Base-by-base conservation (phyloP, 305 asterid species). In the Coffea humblotiana region DNA sequence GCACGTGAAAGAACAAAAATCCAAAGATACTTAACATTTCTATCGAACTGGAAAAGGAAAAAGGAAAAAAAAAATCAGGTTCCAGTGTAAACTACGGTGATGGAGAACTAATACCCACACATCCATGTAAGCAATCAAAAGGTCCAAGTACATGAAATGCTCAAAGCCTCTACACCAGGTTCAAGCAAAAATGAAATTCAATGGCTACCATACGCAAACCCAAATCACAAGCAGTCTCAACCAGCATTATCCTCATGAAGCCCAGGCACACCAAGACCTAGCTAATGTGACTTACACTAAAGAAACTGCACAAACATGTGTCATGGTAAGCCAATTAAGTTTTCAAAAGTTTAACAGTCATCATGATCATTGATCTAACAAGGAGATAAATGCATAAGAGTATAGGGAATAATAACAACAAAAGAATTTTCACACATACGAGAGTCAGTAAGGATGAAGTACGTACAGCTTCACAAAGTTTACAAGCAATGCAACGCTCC, bases 401-500 rank as follows among this genome's bases (percentile, higher is more conserved):
- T 23, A 73, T 27, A 45, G 14, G 12, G 10, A 66, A 73, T 67
- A 65, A 52, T 47, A 68, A 54, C 4, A 51, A 16, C 0, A 7
- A 32, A 14, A 8, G 45, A 9, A 80, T 58, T 40, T 40, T 40
- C n/a, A 16, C 25, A 8, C 48, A 80, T 11, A 19, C 54, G 32
- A 8, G 9, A 19, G 45, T 6, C 23, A 54, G 29, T 37, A 37
- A 47, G 75, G 69, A 67, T 10, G 40, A 43, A 67, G 29, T 71
- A 67, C 96, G 92, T 89, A 95, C 98, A 85, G 98, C 98, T 90
- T 95, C 98, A 84, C 98, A 95, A 35, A 95, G 93, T 86, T 95
- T 95, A 81, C 98, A 95, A 84, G 98, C 98, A 84, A 95, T 95
- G 90, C 98, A 95, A 25, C 97, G 97, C 79, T 95, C 98, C 86